A percentile compares a stretch with the other conserved stretches of the same genome.
These are phyloP conservation scores for Hydrangea macrophylla DNA, from an alignment of 148 eudicot genomes.

Conservation along the genomic window DNA sequence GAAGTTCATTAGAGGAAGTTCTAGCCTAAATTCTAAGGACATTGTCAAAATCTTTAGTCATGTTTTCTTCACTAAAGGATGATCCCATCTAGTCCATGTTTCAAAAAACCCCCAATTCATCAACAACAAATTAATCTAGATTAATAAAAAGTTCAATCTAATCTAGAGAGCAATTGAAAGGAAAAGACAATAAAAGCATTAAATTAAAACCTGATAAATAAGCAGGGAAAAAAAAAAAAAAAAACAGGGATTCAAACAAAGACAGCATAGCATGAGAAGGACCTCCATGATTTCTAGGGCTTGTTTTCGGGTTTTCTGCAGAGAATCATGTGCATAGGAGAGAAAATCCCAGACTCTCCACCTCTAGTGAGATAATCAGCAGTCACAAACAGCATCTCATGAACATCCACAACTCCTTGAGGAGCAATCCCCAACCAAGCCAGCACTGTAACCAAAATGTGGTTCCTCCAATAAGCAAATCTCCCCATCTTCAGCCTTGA, in stretches of 20 bases:
- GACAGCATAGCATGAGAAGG: too few species aligned
- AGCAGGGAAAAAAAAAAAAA: not conserved
- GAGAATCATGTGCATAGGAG: constrained; percentile 52
- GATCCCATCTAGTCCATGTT: constrained; percentile 1
- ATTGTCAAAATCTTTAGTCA: constrained; percentile 3
- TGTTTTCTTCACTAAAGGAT: too few species aligned
- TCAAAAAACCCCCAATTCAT: not conserved
- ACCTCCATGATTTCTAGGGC: too few species aligned
- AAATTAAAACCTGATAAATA: not conserved
- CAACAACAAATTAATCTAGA: not conserved
- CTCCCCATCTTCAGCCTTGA: constrained; percentile 49
- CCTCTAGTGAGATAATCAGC: constrained; percentile 44
- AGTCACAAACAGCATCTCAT: constrained; percentile 45
- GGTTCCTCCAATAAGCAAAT: constrained; percentile 54
- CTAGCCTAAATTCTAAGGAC: not conserved
- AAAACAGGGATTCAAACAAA: not conserved
- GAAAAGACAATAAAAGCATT: not conserved
- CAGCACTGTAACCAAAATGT: constrained; percentile 33
- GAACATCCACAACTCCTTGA: constrained; percentile 38
- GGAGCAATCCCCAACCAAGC: constrained; percentile 43
- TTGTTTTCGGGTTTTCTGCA: constrained; percentile 43
- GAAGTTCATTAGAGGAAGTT: not conserved
- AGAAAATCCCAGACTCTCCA: constrained; percentile 44
- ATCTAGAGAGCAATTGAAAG: not conserved
- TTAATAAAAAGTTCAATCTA: not conserved